phyloP scores from a whole-genome alignment of 1,284 basidiomycete species.

The Apiotrichum brassicae region DNA sequence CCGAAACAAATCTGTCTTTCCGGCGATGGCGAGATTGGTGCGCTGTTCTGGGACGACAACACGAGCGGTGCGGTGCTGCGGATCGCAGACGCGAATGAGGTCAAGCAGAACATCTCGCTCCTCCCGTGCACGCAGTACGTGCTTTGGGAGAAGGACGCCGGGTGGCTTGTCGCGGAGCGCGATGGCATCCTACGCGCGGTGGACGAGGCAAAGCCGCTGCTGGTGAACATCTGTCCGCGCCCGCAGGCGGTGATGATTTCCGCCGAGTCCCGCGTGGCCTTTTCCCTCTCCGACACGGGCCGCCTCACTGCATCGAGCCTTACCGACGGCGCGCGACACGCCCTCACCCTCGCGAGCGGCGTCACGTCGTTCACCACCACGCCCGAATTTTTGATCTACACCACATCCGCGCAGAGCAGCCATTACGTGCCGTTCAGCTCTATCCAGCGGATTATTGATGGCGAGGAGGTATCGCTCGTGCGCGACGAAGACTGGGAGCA shows the following conservation, averaged over 20 bases:
- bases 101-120: background rate
- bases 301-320: conserved; percentile 55
- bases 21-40: conserved; percentile 25
- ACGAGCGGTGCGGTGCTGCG: conserved; percentile 5
- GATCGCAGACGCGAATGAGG: conserved; percentile 10
- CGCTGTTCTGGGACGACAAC: conserved; percentile 20
- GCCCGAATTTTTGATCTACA: conserved; percentile 77
- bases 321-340: conserved; percentile 19
- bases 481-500: conserved; percentile 57
- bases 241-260: conserved; percentile 16
- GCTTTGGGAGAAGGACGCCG: conserved; percentile 24
- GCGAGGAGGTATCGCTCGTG: conserved; percentile 22
- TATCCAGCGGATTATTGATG: conserved; percentile 31
- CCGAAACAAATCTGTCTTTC: conserved; percentile 33
- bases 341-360: conserved; percentile 53
- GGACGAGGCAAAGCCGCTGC: conserved; percentile 1
- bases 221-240: conserved; percentile 23
- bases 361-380: conserved; percentile 77
- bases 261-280: conserved; percentile 48
- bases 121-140: conserved; percentile 22
- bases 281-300: conserved; percentile 63
- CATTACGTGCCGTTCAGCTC: conserved; percentile 61
- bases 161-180: conserved; percentile 27
- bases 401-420: conserved; percentile 74
- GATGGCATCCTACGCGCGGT: conserved; percentile 23